These are phyloP conservation scores for Fusarium pseudograminearum DNA, from an alignment of 2,329 filamentous ascomycete species.

Conservation along the genomic window DNA sequence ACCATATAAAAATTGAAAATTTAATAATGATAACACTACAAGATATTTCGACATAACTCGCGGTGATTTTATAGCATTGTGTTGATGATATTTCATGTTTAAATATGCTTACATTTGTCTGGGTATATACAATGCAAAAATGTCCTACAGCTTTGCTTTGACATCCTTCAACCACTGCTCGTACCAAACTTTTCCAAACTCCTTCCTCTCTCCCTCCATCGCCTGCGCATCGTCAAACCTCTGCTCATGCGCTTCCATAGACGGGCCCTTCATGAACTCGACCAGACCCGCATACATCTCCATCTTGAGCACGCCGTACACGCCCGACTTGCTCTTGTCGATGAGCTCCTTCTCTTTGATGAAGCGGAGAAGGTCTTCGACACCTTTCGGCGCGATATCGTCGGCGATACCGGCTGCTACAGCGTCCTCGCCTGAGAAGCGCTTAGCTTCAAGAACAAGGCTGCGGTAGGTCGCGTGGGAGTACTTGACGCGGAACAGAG, in stretches of 20 bases:
- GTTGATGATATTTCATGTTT: neutral
- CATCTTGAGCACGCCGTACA: slow-evolving; percentile 78
- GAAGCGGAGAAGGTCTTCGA: slow-evolving; percentile 72
- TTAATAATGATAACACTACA: neutral
- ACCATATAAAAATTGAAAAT: neutral
- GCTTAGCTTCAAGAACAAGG: slow-evolving; percentile 78
- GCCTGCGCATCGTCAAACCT: slow-evolving; percentile 58
- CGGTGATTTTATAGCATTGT: neutral
- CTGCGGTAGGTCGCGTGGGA: slow-evolving; percentile 67
- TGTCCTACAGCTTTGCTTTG: slow-evolving; percentile 54
- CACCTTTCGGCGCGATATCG: slow-evolving; percentile 67
- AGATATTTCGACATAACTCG: neutral
- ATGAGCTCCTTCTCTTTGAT: slow-evolving; percentile 69
- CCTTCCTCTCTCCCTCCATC: slow-evolving; percentile 57
- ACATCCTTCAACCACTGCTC: slow-evolving; percentile 61
- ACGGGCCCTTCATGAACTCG: slow-evolving; percentile 65
- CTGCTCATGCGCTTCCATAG: slow-evolving; percentile 63
- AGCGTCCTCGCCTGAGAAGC: slow-evolving; percentile 73
- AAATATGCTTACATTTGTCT: neutral
- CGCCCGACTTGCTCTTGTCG: slow-evolving; percentile 71
- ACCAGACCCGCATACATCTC: slow-evolving; percentile 80
- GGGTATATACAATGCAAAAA: slow-evolving; percentile 2
- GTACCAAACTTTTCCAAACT: slow-evolving; percentile 60
- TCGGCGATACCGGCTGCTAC: slow-evolving; percentile 77
- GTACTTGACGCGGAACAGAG: slow-evolving; percentile 79